phyloP scores from a whole-genome alignment of 2,329 filamentous ascomycete genomes.

The Alternaria burnsii region DNA sequence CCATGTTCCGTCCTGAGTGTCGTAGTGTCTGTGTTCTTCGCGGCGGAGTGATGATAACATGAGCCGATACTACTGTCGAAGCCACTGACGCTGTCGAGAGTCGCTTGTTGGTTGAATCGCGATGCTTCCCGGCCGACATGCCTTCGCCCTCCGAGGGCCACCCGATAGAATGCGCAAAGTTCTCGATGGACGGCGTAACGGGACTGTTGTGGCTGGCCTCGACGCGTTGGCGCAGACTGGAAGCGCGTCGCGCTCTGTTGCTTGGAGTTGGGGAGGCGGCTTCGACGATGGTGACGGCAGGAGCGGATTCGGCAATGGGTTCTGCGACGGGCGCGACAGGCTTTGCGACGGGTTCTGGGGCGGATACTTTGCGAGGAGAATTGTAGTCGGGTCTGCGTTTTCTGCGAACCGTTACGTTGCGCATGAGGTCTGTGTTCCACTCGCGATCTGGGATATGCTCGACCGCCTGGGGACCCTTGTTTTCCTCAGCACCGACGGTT shows the following conservation, averaged over 20 bases:
- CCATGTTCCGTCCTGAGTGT: constrained; percentile 63
- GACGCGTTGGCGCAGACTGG: constrained; percentile 45
- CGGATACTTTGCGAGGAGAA: constrained; percentile 25
- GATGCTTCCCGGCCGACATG: constrained; percentile 30
- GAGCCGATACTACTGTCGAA: constrained; percentile 64
- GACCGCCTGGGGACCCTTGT: constrained; percentile 29
- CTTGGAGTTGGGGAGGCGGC: constrained; percentile 32
- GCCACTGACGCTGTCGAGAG: constrained; percentile 61
- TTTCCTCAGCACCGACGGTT: constrained; percentile 20
- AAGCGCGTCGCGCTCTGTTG: constrained; percentile 31
- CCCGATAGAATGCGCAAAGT: constrained; percentile 59
- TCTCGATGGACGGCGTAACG: constrained; percentile 55
- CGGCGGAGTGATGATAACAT: constrained; percentile 62
- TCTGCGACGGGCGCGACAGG: background rate
- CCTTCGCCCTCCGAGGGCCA: constrained; percentile 55
- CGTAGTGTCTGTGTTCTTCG: constrained; percentile 58
- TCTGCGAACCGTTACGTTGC: constrained; percentile 53
- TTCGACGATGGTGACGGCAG: constrained; percentile 20
- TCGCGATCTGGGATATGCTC: constrained; percentile 47
- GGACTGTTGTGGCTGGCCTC: constrained; percentile 45
- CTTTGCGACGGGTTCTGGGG: constrained; percentile 7
- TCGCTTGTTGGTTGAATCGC: constrained; percentile 51
- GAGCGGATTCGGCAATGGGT: background rate
- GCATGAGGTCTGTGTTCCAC: constrained; percentile 53
- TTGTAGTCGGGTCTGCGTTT: constrained; percentile 41